phyloP scores from a whole-genome alignment of 495 filamentous ascomycete species.

The Friedmanniomyces simplex region DNA sequence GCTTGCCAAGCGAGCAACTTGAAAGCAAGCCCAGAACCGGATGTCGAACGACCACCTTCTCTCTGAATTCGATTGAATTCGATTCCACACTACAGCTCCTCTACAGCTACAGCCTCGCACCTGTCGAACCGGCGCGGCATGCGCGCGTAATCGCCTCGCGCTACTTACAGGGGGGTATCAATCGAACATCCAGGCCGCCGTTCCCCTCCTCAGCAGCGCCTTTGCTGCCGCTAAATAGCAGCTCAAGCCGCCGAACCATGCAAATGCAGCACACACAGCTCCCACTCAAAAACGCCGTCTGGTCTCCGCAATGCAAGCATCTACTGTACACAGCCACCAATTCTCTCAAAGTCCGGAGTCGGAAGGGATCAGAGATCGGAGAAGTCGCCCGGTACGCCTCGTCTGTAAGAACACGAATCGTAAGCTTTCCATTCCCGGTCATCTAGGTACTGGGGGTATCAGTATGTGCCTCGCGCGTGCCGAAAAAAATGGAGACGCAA shows the following conservation, averaged over 20 bases:
- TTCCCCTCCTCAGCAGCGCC: neutral
- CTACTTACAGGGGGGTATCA: neutral
- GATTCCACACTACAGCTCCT: no score
- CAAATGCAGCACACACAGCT: neutral
- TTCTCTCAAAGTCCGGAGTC: neutral
- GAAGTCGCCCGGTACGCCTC: slow-evolving; percentile 15
- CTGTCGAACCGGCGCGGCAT: no score
- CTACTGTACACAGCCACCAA: neutral
- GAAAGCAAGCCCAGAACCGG: no score
- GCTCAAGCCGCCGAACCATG: neutral
- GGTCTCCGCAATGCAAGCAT: neutral
- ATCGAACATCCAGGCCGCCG: neutral
- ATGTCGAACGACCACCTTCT: no score
- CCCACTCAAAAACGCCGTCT: neutral
- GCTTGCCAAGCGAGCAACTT: no score
- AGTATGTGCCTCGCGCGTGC: neutral
- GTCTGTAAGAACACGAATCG: slow-evolving; percentile 3
- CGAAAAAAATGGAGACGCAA: neutral
- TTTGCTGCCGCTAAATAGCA: neutral
- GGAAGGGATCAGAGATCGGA: slow-evolving; percentile 15
- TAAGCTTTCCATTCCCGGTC: slow-evolving; percentile 14
- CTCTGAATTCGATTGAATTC: no score
- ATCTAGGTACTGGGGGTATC: slow-evolving; percentile 2
- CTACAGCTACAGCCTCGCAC: no score
- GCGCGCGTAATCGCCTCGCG: no score